Evolutionary conservation across 2,329 filamentous ascomycete genomes (phyloP).

Genomic region (Diaporthe caulivora): DNA sequence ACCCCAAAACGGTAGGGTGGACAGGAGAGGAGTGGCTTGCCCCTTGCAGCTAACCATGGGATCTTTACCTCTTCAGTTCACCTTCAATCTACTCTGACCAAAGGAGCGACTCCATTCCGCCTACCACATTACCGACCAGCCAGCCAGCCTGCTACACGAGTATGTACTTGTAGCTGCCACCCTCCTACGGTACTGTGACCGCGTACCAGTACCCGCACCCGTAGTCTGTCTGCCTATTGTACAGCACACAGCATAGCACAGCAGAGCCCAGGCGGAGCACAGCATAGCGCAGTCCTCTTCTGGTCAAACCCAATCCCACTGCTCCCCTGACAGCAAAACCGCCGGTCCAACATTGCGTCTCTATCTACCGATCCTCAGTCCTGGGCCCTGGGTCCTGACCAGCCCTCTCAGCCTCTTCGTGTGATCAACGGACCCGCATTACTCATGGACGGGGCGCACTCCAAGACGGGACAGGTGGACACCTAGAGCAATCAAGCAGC

Average conservation of each 20-base stretch:
- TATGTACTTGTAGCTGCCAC: neutral
- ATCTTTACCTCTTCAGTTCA: slow-evolving; percentile 36
- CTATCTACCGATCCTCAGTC: neutral
- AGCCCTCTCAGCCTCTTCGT: slow-evolving; percentile 27
- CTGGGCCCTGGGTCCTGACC: slow-evolving; percentile 13
- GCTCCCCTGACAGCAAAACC: slow-evolving; percentile 8
- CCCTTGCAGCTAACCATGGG: slow-evolving; percentile 26
- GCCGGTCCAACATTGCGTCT: neutral
- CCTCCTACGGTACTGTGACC: neutral
- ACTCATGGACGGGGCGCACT: slow-evolving; percentile 33
- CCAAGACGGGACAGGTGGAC: slow-evolving; percentile 31
- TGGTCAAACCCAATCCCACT: neutral
- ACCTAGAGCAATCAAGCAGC: slow-evolving; percentile 31
- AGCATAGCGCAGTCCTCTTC: neutral
- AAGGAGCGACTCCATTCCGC: slow-evolving; percentile 21
- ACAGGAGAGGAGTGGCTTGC: slow-evolving; percentile 27
- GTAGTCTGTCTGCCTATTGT: slow-evolving; percentile 10
- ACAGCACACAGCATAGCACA: slow-evolving; percentile 5
- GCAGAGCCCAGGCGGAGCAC: neutral
- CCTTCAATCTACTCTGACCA: slow-evolving; percentile 28
- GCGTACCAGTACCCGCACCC: no score
- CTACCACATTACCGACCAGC: slow-evolving; percentile 4
- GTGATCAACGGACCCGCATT: slow-evolving; percentile 28
- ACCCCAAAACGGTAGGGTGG: slow-evolving; percentile 19
- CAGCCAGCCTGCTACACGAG: neutral